phyloP scores from a whole-genome alignment of 176 grass and related monocot genomes.

The Bothriochloa decipiens region DNA sequence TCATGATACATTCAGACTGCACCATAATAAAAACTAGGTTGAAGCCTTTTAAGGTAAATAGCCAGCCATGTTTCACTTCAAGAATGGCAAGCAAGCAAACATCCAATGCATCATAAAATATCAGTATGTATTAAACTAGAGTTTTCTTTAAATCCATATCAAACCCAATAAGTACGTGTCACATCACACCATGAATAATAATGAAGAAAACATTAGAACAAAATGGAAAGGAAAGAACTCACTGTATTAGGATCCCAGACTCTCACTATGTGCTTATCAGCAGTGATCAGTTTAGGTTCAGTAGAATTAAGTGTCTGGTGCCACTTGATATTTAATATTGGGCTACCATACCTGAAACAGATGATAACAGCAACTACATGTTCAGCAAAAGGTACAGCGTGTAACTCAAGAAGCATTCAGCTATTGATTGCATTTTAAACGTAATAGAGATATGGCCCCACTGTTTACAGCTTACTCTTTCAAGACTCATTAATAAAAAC shows the following conservation, averaged over 20 bases:
- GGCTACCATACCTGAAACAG: constrained; percentile 74
- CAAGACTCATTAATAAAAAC: not conserved
- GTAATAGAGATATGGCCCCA: not conserved
- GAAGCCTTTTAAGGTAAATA: not conserved
- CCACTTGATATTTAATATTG: constrained; percentile 94
- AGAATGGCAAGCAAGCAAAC: not conserved
- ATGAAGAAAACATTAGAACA: not conserved
- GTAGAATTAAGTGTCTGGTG: constrained; percentile 84
- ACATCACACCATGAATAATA: not conserved
- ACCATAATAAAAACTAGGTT: not conserved
- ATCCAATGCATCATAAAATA: not conserved
- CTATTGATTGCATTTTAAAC: not conserved
- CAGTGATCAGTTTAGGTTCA: constrained; percentile 84
- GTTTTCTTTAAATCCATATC: not conserved
- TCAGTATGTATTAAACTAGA: not conserved
- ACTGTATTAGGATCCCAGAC: constrained; percentile 99
- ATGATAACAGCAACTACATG: constrained; percentile 20
- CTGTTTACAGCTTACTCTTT: constrained; percentile 4
- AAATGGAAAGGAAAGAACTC: constrained; percentile 41
- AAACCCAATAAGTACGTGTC: not conserved
- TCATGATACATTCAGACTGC: not conserved
- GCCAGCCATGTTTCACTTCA: not conserved
- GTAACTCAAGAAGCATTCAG: constrained; percentile 27
- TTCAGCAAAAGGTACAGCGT: constrained; percentile 1
- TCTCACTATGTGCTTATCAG: constrained; percentile 85